These are phyloP conservation scores for Didymella exigua DNA, from an alignment of 2,329 filamentous ascomycete genomes.

Conservation along the genomic window DNA sequence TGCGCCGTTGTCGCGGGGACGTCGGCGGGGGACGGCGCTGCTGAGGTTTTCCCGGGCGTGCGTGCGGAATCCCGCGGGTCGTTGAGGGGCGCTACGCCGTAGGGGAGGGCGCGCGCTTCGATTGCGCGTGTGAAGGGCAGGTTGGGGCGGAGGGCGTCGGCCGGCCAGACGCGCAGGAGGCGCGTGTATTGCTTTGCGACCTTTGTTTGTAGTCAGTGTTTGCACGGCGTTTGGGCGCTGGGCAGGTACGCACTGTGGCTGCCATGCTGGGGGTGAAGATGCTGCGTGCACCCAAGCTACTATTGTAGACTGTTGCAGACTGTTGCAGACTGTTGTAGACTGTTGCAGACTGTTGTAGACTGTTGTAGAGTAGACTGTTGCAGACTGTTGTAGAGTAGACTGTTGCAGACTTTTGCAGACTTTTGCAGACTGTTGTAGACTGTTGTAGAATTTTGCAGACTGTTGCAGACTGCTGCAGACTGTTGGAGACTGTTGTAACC, in stretches of 20 bases:
- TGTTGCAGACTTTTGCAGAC: too few relatives aligned
- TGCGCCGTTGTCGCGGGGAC: slow-evolving; percentile 14
- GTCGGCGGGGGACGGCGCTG: slow-evolving; percentile 16
- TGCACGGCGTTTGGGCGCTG: not conserved
- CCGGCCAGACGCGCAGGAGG: slow-evolving; percentile 57
- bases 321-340: too few relatives aligned
- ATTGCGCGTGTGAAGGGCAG: slow-evolving; percentile 54
- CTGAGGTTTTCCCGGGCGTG: slow-evolving; percentile 1
- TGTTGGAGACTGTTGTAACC: too few relatives aligned
- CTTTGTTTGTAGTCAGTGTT: slow-evolving; percentile 4
- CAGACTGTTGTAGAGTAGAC: too few relatives aligned
- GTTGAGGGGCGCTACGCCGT: slow-evolving; percentile 36
- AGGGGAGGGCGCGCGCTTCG: slow-evolving; percentile 46
- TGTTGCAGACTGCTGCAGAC: too few relatives aligned
- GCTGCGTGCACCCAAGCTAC: too few relatives aligned
- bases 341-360: too few relatives aligned
- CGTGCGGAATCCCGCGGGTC: slow-evolving; percentile 15
- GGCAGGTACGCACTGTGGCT: slow-evolving; percentile 16
- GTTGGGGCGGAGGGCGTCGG: slow-evolving; percentile 56
- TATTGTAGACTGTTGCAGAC: too few relatives aligned
- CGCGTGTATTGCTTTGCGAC: slow-evolving; percentile 57
- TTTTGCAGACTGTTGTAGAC: too few relatives aligned
- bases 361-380: too few relatives aligned
- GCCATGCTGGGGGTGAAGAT: too few relatives aligned
- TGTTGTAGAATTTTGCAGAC: too few relatives aligned